Conservation (phyloP, 129 eudicot genomes). For the Artemisia argyi region DNA sequence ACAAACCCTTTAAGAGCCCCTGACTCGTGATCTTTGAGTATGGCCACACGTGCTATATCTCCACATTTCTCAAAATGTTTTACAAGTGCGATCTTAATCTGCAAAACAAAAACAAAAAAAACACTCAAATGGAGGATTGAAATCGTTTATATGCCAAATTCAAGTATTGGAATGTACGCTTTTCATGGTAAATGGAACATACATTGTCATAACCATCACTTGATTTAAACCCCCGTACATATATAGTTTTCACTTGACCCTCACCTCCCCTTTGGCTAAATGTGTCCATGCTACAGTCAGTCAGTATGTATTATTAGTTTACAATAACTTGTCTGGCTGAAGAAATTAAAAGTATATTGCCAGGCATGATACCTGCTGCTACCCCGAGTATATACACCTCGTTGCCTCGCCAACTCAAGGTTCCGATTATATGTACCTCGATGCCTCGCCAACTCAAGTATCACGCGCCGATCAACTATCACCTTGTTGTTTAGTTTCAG, state of each 20-base stretch:
- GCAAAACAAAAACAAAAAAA: background rate
- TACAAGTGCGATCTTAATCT: background rate
- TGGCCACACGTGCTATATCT: no score
- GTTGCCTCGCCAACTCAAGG: conserved; percentile 56
- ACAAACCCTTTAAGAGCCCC: conserved; percentile 76
- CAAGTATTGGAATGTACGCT: background rate
- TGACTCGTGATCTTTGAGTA: conserved; percentile 38
- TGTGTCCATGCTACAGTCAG: conserved; percentile 36
- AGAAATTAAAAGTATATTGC: background rate
- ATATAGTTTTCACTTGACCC: conserved; percentile 50
- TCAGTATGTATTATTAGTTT: background rate
- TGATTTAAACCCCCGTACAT: conserved; percentile 73
- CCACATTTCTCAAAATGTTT: background rate
- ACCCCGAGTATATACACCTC: conserved; percentile 60
- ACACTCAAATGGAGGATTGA: no score
- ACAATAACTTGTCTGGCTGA: background rate
- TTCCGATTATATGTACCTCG: conserved; percentile 60
- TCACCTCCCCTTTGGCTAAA: conserved; percentile 45
- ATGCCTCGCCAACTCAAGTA: conserved; percentile 55
- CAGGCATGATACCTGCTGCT: conserved; percentile 21
- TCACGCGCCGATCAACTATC: conserved; percentile 49
- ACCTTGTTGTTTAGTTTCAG: conserved; percentile 51
- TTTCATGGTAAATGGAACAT: conserved; percentile 14
- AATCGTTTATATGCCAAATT: background rate
- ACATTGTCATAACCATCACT: conserved; percentile 56